Evolutionary conservation across 768 basidiomycete genomes (phyloP), one percentile per base, ranked within the genome.

Genomic region (Xerocomellus chrysenteron): DNA sequence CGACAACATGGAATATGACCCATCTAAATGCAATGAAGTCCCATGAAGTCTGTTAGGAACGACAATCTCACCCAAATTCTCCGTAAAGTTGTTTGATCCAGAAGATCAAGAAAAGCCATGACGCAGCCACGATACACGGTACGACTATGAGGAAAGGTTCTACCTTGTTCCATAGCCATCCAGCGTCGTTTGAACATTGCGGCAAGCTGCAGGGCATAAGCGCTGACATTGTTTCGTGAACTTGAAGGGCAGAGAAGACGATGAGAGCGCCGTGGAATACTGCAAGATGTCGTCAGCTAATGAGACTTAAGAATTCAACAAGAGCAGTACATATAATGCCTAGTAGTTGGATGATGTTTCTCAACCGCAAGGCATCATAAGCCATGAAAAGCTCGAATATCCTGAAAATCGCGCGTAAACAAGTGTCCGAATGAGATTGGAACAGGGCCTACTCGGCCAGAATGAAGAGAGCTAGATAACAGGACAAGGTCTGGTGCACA

Each of bases 1-100:
- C 91, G 21, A 93, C 90, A 36, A 90, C 84, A 65, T 92, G 92
- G 77, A 94, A 94, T 66, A 94, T 89, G 40, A 89, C 90, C 92
- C 92, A 94, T 43, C 91, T 92, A 59, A 50, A 49, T 10, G 54
- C 44, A 47, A 56, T 61, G 40, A 59, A 50, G 17, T n/a, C 17
- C 52, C 26, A 11, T 5, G 13, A 11, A 47, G 33, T 26, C 35
- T 7, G 11, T 33, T n/a, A 55, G 7, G 36, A 45, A 52, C 35
- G 42, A 42, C 4, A 10, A 52, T 7, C 85, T 52, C 68, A 92
- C 91, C 92, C 92, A 66, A 94, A 94, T 73, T 94, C 92, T 44
- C 75, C 79, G 62, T 86, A 94, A 5, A 94, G 80, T 62, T 84
- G 73, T 62, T 80, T 84, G 58, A 88, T 78, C 75, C 81, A 88